These are phyloP conservation scores for Cryptococcus sp. DNA, from an alignment of 1,284 basidiomycete genomes.

Conservation along the genomic window DNA sequence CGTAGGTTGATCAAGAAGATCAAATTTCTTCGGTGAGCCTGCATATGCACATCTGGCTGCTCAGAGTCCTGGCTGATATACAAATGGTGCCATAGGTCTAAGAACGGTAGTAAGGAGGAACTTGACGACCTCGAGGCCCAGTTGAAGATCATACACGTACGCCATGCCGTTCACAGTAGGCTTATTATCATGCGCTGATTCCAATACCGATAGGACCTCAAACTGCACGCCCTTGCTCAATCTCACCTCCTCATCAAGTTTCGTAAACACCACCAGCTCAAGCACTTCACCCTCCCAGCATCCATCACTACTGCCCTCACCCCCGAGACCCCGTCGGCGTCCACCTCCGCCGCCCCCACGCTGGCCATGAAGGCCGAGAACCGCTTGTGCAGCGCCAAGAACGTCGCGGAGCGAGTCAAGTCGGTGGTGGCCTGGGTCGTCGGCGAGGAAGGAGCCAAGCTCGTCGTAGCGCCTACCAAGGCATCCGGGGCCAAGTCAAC, in stretches of 20 bases:
- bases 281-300: conserved; percentile 35
- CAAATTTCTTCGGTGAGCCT: conserved; percentile 61
- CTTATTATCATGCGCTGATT: neutral
- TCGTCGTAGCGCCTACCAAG: conserved; percentile 19
- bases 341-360: conserved; percentile 10
- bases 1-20: conserved; percentile 80
- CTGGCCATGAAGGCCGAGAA: conserved; percentile 63
- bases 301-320: conserved; percentile 43
- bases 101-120: conserved; percentile 49
- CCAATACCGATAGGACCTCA: conserved; percentile 55
- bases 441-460: conserved; percentile 40
- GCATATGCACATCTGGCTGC: neutral
- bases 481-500: conserved; percentile 19
- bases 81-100: conserved; percentile 36
- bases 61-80: neutral
- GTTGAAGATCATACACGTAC: conserved; percentile 65
- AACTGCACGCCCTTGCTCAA: conserved; percentile 60
- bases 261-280: conserved; percentile 62
- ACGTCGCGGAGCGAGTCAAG: conserved; percentile 62
- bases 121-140: conserved; percentile 61
- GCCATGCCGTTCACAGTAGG: too few relatives aligned
- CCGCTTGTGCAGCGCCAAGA: conserved; percentile 71
- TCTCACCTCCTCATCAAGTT: conserved; percentile 67
- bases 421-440: conserved; percentile 54
- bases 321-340: conserved; percentile 5